These are phyloP conservation scores for Dryas integrifolia DNA, from an alignment of 331 rosid genomes.

Conservation along the genomic window DNA sequence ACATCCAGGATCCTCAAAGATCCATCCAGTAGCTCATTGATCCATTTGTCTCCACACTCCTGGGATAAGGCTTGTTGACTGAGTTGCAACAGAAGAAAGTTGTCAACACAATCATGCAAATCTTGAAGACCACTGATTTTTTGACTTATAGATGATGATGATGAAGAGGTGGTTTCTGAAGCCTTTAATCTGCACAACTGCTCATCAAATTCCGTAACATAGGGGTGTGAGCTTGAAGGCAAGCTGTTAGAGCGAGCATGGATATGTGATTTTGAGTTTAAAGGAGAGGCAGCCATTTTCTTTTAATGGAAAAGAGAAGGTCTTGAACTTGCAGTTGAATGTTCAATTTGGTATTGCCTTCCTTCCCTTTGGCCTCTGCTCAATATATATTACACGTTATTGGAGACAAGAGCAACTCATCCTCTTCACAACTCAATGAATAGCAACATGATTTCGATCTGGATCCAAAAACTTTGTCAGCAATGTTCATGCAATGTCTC, in stretches of 20 bases:
- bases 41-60: constrained; percentile 30
- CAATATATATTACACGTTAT: constrained; percentile 13
- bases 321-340: background rate
- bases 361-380: constrained; percentile 9
- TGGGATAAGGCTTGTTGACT: constrained; percentile 46
- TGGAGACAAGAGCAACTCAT: constrained; percentile 39
- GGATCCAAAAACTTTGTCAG: constrained; percentile 34
- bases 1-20: constrained; percentile 40
- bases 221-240: constrained; percentile 34
- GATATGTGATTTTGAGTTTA: constrained; percentile 8
- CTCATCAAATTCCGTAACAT: constrained; percentile 35
- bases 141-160: constrained; percentile 30
- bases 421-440: constrained; percentile 17
- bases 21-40: constrained; percentile 36
- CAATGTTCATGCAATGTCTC: constrained; percentile 44
- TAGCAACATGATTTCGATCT: constrained; percentile 26
- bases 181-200: constrained; percentile 40
- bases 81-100: constrained; percentile 47
- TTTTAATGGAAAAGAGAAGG: constrained; percentile 20
- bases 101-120: constrained; percentile 51
- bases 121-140: constrained; percentile 44
- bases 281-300: constrained; percentile 36
- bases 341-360: background rate
- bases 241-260: constrained; percentile 39
- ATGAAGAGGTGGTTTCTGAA: constrained; percentile 37